Conservation (phyloP, 768 basidiomycete genomes). For the Sarcodon sp. region DNA sequence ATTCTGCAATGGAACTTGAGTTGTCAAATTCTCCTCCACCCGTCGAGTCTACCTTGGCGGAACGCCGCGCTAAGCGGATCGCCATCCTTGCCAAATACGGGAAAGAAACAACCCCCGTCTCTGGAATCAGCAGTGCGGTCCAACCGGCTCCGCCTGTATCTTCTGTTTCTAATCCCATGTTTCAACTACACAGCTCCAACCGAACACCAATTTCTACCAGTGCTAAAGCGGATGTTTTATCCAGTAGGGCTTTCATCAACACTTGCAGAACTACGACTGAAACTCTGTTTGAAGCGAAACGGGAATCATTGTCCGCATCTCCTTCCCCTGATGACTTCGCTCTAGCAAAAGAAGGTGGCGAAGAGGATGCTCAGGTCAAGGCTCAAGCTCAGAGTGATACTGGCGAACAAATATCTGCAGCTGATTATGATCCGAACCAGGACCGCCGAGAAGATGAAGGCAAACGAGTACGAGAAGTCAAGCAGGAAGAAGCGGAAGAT, state of each 20-base stretch:
- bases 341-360: conserved; percentile 52
- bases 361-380: conserved; percentile 33
- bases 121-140: conserved; percentile 62
- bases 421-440: conserved; percentile 80
- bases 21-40: conserved; percentile 27
- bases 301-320: conserved; percentile 43
- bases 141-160: conserved; percentile 52
- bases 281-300: conserved; percentile 22
- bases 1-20: conserved; percentile 44
- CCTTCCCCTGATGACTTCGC: conserved; percentile 50
- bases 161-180: conserved; percentile 47
- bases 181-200: conserved; percentile 36
- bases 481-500: conserved; percentile 24
- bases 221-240: no score
- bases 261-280: no score
- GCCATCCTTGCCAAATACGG: conserved; percentile 74
- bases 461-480: conserved; percentile 40
- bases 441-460: conserved; percentile 82
- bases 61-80: conserved; percentile 55
- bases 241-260: no score
- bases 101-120: conserved; percentile 29
- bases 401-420: conserved; percentile 71
- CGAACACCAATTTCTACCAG: neutral
- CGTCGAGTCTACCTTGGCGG: conserved; percentile 51
- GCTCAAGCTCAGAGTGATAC: conserved; percentile 30